Evolutionary conservation across 352 stramenopile genomes (phyloP), one percentile per base, ranked within the genome.

Genomic region (Globisporangium iwayamae): DNA sequence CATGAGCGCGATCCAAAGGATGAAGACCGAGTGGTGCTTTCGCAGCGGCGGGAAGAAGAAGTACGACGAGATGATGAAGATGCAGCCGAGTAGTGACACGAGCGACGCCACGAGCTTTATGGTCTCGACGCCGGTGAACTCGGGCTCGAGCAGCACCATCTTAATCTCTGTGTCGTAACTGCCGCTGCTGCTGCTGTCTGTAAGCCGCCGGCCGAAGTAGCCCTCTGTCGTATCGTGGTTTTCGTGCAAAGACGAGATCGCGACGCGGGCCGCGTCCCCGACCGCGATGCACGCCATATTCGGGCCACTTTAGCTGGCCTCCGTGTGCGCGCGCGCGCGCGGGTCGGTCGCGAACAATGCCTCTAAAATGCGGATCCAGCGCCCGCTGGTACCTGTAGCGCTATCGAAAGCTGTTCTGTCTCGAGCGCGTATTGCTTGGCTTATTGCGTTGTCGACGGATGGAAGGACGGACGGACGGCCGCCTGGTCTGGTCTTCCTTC

Each of bases 1-100:
- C 73, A 90, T 86, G 60, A 92, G 69, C 51, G 87, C 83, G 41
- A 96, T 88, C 80, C 83, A 96, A 39, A 93, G 72, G 45, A 96
- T 75, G 55, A 91, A 74, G 55, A 71, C 82, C 56, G 84, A 91
- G 74, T 91, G 81, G 58, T 91, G 84, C 56, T 89, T 89, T 20
- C 85, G 82, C 63, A 96, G 71, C 34, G 87, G 85, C 47, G 83
- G 84, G 71, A 96, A 94, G 16, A 93, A 57, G 39, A 91, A 61
- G 69, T 93, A 96, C 36, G 79, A 91, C 47, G 80, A 67, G 62
- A 96, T 78, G 54, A 96, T 85, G 58, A 94, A 84, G 14, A 88
- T 65, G 63, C 86, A 94, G 54, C 82, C 82, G 43, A 92, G 63
- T 25, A 96, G 60, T 3, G 87, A 96, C 2, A 89, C 62, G 28